Conservation (phyloP, 176 grass and related monocot genomes). For the Ampelocalamus luodianensis region DNA sequence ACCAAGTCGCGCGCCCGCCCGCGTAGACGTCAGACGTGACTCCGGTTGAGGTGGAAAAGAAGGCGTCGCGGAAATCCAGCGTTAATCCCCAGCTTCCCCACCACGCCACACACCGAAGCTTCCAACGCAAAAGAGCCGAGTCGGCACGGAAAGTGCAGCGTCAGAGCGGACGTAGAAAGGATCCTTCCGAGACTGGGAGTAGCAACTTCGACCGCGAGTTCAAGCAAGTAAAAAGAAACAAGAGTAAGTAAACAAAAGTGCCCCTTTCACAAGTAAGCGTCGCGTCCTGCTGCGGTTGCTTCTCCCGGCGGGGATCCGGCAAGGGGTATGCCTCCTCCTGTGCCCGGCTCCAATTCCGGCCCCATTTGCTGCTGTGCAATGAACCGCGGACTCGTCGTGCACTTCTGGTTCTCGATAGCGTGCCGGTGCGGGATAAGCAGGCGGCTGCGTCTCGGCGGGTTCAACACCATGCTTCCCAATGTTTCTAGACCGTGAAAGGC, state of each 20-base stretch:
- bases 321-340: background rate
- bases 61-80: background rate
- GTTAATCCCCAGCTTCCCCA: background rate
- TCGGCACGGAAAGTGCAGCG: conserved; percentile 38
- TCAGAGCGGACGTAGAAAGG: conserved; percentile 40
- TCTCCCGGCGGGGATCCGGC: conserved; percentile 37
- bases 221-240: background rate
- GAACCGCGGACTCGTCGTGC: background rate
- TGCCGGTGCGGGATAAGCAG: conserved; percentile 36
- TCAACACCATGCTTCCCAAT: background rate
- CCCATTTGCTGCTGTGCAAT: background rate
- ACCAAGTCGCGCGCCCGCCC: background rate
- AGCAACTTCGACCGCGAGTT: background rate
- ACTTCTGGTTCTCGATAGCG: conserved; percentile 8
- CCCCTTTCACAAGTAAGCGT: conserved; percentile 35
- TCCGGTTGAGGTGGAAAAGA: background rate
- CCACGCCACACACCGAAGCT: conserved; percentile 37
- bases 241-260: background rate
- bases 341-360: background rate
- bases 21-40: conserved; percentile 21
- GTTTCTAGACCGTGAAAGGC: conserved; percentile 33
- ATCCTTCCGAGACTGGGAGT: background rate
- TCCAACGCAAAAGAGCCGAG: conserved; percentile 2
- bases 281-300: conserved; percentile 34
- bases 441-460: background rate